These are phyloP conservation scores for Erodium moschatum DNA, from an alignment of 441 rosid genomes.

Conservation along the genomic window DNA sequence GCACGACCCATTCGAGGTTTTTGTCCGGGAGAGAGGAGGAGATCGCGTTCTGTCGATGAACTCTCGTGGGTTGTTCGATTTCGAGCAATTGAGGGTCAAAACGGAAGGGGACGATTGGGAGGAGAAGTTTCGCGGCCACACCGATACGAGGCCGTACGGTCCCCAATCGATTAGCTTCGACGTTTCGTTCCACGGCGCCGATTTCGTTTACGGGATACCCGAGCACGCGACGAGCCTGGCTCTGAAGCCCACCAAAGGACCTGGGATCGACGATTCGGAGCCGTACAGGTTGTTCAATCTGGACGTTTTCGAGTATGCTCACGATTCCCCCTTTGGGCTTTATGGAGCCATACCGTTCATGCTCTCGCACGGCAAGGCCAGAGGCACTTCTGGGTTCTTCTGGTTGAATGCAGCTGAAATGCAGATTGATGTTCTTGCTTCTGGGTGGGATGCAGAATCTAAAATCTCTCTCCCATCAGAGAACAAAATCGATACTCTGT, in stretches of 20 bases:
- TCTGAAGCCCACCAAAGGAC: slow-evolving; percentile 82
- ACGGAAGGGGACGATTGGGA: slow-evolving; percentile 74
- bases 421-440: slow-evolving; percentile 94
- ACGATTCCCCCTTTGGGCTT: slow-evolving; percentile 86
- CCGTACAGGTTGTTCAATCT: slow-evolving; percentile 82
- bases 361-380: slow-evolving; percentile 76
- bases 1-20: slow-evolving; percentile 78
- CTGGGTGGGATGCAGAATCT: slow-evolving; percentile 81
- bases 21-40: slow-evolving; percentile 46
- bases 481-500: slow-evolving; percentile 64
- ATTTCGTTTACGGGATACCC: slow-evolving; percentile 83
- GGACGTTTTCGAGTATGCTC: slow-evolving; percentile 79
- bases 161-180: slow-evolving; percentile 91
- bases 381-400: slow-evolving; percentile 71
- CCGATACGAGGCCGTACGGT: slow-evolving; percentile 75
- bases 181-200: slow-evolving; percentile 74
- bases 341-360: slow-evolving; percentile 90
- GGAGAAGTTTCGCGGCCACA: slow-evolving; percentile 70
- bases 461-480: slow-evolving; percentile 50
- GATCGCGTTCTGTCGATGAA: slow-evolving; percentile 58
- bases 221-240: slow-evolving; percentile 87
- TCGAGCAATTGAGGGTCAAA: slow-evolving; percentile 68
- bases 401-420: slow-evolving; percentile 98
- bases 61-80: slow-evolving; percentile 72
- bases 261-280: slow-evolving; percentile 74